phyloP scores from a whole-genome alignment of 768 basidiomycete genomes.

The Amanita pallidorosea region DNA sequence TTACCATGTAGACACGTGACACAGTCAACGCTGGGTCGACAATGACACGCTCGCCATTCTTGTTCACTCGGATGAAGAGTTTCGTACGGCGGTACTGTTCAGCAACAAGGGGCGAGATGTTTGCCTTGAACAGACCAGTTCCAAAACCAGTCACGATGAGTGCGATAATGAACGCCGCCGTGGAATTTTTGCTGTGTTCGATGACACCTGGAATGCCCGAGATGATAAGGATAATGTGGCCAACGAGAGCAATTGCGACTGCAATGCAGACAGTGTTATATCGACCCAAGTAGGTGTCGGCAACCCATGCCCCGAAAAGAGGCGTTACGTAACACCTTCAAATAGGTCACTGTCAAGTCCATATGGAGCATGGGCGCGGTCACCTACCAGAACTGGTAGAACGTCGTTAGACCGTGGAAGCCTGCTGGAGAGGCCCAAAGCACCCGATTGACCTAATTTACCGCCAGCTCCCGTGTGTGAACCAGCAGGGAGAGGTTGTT shows the following conservation, averaged over 20 bases:
- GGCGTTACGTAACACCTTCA: conserved; percentile 56
- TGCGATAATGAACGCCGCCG: conserved; percentile 45
- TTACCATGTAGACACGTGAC: conserved; percentile 64
- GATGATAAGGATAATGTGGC: conserved; percentile 56
- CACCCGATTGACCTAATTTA: conserved; percentile 47
- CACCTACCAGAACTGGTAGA: conserved; percentile 59
- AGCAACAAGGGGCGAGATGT: conserved; percentile 69
- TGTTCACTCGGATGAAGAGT: conserved; percentile 38
- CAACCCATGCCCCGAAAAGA: conserved; percentile 59
- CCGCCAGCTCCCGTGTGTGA: conserved; percentile 59
- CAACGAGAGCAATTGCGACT: conserved; percentile 46
- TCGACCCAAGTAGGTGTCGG: conserved; percentile 62
- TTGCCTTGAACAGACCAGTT: conserved; percentile 65
- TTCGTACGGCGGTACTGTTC: conserved; percentile 58
- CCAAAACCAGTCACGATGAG: conserved; percentile 49
- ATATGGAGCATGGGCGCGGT: conserved; percentile 5
- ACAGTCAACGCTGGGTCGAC: conserved; percentile 64
- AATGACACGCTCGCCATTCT: conserved; percentile 58
- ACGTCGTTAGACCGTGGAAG: conserved; percentile 65
- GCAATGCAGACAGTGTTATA: conserved; percentile 65
- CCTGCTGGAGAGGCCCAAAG: conserved; percentile 58
- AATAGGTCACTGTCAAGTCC: conserved; percentile 1
- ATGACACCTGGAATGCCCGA: conserved; percentile 62
- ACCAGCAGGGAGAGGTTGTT: conserved; percentile 53
- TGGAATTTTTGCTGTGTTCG: conserved; percentile 30